phyloP scores from a whole-genome alignment of 345 rosid species.

The Syzygium jambos region DNA sequence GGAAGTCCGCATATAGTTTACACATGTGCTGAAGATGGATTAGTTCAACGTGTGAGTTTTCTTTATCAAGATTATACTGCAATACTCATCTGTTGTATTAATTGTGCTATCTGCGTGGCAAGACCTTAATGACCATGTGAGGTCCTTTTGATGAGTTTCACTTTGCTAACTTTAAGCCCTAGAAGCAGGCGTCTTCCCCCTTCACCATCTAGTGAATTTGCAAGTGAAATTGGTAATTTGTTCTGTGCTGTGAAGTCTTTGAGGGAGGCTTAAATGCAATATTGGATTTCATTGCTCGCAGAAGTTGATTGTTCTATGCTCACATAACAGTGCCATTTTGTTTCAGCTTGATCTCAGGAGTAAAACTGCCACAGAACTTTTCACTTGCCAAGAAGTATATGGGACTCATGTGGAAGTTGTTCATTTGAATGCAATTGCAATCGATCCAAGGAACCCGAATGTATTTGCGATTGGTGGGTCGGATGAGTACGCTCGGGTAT shows the following conservation, averaged over 20 bases:
- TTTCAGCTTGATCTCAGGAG: constrained; percentile 90
- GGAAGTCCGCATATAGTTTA: constrained; percentile 79
- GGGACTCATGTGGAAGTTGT: constrained; percentile 24
- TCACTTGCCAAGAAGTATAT: constrained; percentile 45
- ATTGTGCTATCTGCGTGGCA: neutral
- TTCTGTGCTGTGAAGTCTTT: neutral
- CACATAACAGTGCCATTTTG: constrained; percentile 4
- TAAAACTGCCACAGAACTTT: constrained; percentile 48
- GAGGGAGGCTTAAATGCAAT: neutral
- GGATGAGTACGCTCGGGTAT: constrained; percentile 75
- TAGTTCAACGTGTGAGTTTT: constrained; percentile 78
- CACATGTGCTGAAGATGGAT: constrained; percentile 90
- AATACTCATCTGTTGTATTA: neutral
- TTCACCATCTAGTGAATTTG: neutral
- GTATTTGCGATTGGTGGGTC: constrained; percentile 74
- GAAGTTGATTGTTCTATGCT: neutral
- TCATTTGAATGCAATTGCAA: constrained; percentile 60
- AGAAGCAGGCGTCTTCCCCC: neutral
- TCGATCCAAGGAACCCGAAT: constrained; percentile 76
- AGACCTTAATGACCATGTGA: neutral
- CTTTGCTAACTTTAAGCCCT: neutral
- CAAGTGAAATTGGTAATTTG: neutral
- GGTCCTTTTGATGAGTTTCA: neutral
- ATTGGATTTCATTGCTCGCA: neutral
- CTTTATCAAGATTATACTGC: neutral